phyloP scores from a whole-genome alignment of 148 eudicot genomes.

The Fagopyrum esculentum region DNA sequence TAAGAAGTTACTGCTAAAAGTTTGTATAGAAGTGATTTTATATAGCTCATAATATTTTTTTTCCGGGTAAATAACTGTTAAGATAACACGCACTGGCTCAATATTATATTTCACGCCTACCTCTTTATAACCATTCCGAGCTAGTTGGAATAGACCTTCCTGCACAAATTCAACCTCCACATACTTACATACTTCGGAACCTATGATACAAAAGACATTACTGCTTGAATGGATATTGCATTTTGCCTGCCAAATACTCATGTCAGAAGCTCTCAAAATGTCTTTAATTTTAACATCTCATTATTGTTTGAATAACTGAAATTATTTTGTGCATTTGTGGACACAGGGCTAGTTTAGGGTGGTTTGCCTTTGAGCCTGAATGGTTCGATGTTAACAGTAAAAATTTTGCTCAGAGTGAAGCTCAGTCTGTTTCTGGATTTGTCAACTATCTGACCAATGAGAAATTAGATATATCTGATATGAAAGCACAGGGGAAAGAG shows the following conservation, averaged over 20 bases:
- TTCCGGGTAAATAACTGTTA: not conserved
- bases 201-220: not conserved
- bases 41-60: not conserved
- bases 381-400: slow-evolving; percentile 77
- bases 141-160: not conserved
- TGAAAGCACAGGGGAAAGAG: slow-evolving; percentile 57
- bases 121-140: not conserved
- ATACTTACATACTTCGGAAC: not conserved
- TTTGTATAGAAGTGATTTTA: not conserved
- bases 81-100: not conserved
- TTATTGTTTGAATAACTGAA: slow-evolving; percentile 1
- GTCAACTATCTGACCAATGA: slow-evolving; percentile 69
- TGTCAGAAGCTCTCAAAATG: not conserved
- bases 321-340: slow-evolving; percentile 2
- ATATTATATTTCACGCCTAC: not conserved
- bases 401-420: slow-evolving; percentile 82
- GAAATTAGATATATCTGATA: slow-evolving; percentile 43
- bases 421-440: slow-evolving; percentile 78
- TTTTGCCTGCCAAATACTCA: not conserved
- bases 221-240: not conserved
- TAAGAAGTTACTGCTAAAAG: not conserved
- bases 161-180: not conserved
- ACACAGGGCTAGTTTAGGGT: slow-evolving; percentile 82
- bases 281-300: slow-evolving; percentile 1
- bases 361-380: slow-evolving; percentile 91